Evolutionary conservation across 2,329 filamentous ascomycete genomes (phyloP).

Genomic region (Stenocarpella maydis): DNA sequence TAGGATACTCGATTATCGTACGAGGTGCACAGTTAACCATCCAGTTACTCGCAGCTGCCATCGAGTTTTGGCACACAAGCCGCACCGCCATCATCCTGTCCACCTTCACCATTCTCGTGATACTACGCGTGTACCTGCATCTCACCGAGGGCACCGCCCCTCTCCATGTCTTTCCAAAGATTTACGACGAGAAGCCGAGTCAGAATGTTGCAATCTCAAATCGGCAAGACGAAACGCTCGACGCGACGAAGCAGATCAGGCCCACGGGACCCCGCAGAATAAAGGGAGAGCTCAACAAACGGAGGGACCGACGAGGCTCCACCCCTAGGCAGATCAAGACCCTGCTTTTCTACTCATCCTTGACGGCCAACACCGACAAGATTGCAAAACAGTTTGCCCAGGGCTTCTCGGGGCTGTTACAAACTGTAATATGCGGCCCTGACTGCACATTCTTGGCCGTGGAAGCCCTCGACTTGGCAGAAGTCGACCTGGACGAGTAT

Average conservation of each 20-base stretch:
- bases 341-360: constrained; percentile 87
- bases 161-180: constrained; percentile 49
- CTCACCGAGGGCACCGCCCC: constrained; percentile 45
- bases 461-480: constrained; percentile 78
- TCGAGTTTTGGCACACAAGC: constrained; percentile 57
- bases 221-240: constrained; percentile 33
- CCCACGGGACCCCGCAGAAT: constrained; percentile 56
- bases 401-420: constrained; percentile 60
- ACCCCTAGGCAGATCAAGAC: constrained; percentile 65
- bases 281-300: constrained; percentile 50
- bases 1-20: no score
- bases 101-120: constrained; percentile 48
- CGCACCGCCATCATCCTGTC: constrained; percentile 54
- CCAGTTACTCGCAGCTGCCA: constrained; percentile 34
- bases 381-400: constrained; percentile 71
- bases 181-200: constrained; percentile 39
- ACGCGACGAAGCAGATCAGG: constrained; percentile 44
- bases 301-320: constrained; percentile 45
- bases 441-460: constrained; percentile 60
- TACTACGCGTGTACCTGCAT: constrained; percentile 54
- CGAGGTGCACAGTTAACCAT: not conserved
- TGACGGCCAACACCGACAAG: constrained; percentile 84
- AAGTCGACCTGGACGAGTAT: constrained; percentile 92
- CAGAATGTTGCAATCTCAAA: not conserved
- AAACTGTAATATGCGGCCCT: constrained; percentile 52